Base-by-base conservation (phyloP, 23 red algal genomes). In the Gracilaria domingensis region DNA sequence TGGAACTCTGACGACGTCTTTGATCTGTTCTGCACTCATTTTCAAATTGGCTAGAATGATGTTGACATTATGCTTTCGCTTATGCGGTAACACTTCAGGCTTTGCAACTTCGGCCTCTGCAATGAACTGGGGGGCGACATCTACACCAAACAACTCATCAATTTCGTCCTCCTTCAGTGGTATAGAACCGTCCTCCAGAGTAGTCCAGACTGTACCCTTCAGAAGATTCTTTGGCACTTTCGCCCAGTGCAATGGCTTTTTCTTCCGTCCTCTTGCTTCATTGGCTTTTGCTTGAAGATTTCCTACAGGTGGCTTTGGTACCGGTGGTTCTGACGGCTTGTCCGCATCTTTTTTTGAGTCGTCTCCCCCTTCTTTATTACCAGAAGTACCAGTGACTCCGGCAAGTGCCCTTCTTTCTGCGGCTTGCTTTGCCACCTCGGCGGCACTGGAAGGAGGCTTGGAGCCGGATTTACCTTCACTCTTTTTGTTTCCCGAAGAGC, bases 51-150 rank as follows among this genome's bases (percentile, higher is more conserved):
- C 96, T 0, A 98, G 79, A 17, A 98, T 50, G 78, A 98, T 95
- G 60, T 98, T 98, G 66, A 98, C 81, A 53, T 98, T 98, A 64
- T 98, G 96, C 84, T 94, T 98, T 49, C 96, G 83, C 84, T 98
- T 98, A 61, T 98, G 96, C 28, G 91, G 91, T 17, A 98, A 58
- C 38, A 98, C 88, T 70, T 98, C 96, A 29, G 93, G 91, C 66
- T 95, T 91, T 36, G 84, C 86, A 11, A 75, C 92, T 60, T 98
- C 87, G 16, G 88, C 87, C 66, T 87, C 95, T 32, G 80, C 83
- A 28, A 58, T 33, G 44, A 90, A 91, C 42, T 77, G 66, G 34
- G 81, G 36, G 4, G 80, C 80, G 29, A 93, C 87, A 72, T 98
- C 96, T 0, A 98, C 86, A 5, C 96, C 96, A 77, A 98, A 98